Base-by-base conservation (phyloP, 495 filamentous ascomycete genomes). In the Lepidopterella palustris region DNA sequence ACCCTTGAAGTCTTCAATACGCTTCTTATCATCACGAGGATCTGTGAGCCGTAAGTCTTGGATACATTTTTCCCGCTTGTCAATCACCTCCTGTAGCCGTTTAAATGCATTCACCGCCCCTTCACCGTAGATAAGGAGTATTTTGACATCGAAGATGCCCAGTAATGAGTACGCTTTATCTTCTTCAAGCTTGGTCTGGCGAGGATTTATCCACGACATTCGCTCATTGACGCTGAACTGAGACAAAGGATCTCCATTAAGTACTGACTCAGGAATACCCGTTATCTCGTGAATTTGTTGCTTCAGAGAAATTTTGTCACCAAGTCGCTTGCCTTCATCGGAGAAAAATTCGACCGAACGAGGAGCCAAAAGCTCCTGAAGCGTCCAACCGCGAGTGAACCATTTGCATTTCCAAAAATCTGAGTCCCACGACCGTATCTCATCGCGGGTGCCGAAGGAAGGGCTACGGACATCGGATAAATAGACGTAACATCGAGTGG, bases 1-100 rank as follows among this genome's bases (percentile, higher is more conserved):
- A 27, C 71, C 77, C 49, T 77, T 78, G 9, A 53, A 70, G 8
- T 66, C 29, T 60, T 74, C 67, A 48, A 79, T 74, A 25, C 66
- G 69, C 6, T 48, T 49, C 64, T 75, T 76, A 57, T 76, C 74
- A 32, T 64, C 45, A 5, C 56, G 64, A 48, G 45, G 45, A 48
- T 48, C 18, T 11, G 45, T 48, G 18, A 48, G 45, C 6, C 18
- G 45, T 23, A 48, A 48, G 45, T 48, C 45, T 48, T 48, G 45
- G 45, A 48, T 48, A 23, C 18, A 48, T 48, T 23, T 48, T 15
- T 23, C 5, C 18, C 6, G 45, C 45, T 23, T 48, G 45, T 28
- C 24, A 28, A 26, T 53, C 50, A 29, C 50, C 9, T 28, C 23
- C 13, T 6, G 15, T 8, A 53, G 50, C 50, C 50, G 50, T 32